Conservation (phyloP, 1,284 basidiomycete species). For the Tilletia caries region DNA sequence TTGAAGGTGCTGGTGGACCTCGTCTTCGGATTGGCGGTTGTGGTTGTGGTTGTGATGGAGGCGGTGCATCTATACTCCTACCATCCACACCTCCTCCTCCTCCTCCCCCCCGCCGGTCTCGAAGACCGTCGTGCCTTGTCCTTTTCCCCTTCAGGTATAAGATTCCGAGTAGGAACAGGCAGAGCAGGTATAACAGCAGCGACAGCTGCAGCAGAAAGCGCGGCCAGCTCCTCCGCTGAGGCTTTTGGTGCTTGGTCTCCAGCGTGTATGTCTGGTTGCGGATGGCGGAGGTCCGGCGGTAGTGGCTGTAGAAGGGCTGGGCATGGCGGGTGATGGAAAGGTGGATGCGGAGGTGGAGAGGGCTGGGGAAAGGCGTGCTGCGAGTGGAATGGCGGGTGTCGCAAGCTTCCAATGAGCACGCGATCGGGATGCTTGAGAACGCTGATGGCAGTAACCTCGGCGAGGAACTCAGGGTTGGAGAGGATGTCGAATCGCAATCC, state of each 20-base stretch:
- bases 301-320: background rate
- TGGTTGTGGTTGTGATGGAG: no score
- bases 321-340: background rate
- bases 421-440: constrained; percentile 88
- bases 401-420: constrained; percentile 89
- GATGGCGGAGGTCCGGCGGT: background rate
- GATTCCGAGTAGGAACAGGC: no score
- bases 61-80: no score
- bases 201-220: no score
- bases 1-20: background rate
- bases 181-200: no score
- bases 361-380: background rate
- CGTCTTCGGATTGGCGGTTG: background rate
- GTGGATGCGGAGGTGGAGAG: background rate
- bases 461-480: constrained; percentile 98
- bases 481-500: constrained; percentile 93
- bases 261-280: background rate
- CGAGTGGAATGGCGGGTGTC: background rate
- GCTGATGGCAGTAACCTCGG: constrained; percentile 90
- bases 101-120: constrained; percentile 15
- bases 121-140: no score
- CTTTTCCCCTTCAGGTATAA: no score
- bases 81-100: no score
- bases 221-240: no score
- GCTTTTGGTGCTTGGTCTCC: no score